Evolutionary conservation across 2,329 filamentous ascomycete species (phyloP), one percentile per base, ranked within the genome.

Genomic region (Dendrostoma leiphaemia): DNA sequence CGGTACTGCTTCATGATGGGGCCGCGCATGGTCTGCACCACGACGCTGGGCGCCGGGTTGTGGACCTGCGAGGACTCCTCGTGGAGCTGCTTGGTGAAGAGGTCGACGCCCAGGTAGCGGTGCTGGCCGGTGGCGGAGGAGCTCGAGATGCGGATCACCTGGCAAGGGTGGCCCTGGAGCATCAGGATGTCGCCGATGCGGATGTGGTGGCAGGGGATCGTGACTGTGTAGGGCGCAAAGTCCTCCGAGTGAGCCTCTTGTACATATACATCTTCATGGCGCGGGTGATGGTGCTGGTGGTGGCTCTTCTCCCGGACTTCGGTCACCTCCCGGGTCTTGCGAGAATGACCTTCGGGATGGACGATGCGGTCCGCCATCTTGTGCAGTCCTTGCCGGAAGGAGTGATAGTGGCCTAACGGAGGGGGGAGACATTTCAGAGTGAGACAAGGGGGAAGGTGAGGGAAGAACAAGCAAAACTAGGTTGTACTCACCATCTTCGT

Each of bases 1-100:
- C 94, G 92, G 88, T 99, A 99, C 84, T 97, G 94, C 91, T 97
- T 97, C 91, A 97, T 97, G 80, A 97, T 86, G 61, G 94, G 94
- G 67, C 93, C 94, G 64, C 96, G 89, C 91, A 99, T 97, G 80
- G 93, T 97, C 88, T 99, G 94, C 69, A 99, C 93, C 61, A 97
- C 86, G 59, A 99, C 94, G 65, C 90, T 96, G 65, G 93, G 93
- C 63, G 89, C 90, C 62, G 94, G 94, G 88, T 96, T 95, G 78
- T 90, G 92, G 79, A 97, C 86, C 80, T 96, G 97, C 68, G 89
- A 93, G 54, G 91, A 96, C 88, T 99, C 94, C 81, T 99, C 94
- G 71, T 97, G 91, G 63, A 99, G 85, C 82, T 97, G 91, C 85
- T 96, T 96, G 83, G 92, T 97, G 90, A 99, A 99, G 70, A 99